These are phyloP conservation scores for Peronospora farinosa DNA, from an alignment of 352 stramenopile species.

Conservation along the genomic window DNA sequence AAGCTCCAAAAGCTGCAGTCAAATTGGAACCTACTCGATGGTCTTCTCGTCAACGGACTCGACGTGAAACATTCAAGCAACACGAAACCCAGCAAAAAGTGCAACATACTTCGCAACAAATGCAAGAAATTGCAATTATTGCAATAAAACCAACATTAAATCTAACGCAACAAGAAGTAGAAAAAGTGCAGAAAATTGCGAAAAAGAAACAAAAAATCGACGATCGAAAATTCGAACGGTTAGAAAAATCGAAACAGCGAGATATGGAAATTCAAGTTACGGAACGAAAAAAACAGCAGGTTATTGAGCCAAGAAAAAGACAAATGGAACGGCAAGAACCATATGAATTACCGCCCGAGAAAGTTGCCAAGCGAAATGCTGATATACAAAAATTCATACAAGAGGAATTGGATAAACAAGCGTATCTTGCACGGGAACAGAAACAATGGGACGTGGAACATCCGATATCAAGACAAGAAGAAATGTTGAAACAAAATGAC, in stretches of 20 bases:
- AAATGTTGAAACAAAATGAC: slow-evolving; percentile 5
- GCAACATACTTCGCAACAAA: slow-evolving; percentile 1
- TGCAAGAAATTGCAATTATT: slow-evolving; percentile 1
- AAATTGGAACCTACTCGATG: slow-evolving; percentile 29
- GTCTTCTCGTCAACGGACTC: slow-evolving; percentile 22
- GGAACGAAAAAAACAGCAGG: not conserved
- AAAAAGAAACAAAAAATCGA: slow-evolving; percentile 1
- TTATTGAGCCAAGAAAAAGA: slow-evolving; percentile 1
- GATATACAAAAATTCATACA: slow-evolving; percentile 23
- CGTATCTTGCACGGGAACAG: slow-evolving; percentile 8
- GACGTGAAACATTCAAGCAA: slow-evolving; percentile 1
- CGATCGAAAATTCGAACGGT: slow-evolving; percentile 1
- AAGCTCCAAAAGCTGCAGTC: slow-evolving; percentile 4
- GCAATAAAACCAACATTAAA: too few species aligned
- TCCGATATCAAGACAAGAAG: not conserved
- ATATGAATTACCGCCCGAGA: slow-evolving; percentile 11
- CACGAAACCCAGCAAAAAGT: not conserved
- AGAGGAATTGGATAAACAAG: slow-evolving; percentile 23
- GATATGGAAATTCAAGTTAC: not conserved
- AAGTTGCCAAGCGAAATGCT: slow-evolving; percentile 15
- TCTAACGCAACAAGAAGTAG: too few species aligned
- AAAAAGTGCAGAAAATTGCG: slow-evolving; percentile 1
- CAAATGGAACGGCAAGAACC: slow-evolving; percentile 1
- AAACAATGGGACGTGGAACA: slow-evolving; percentile 8
- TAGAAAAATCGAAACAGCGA: not conserved